These are phyloP conservation scores for Umbellularia californica DNA, from an alignment of 164 flowering plant species.

Conservation along the genomic window DNA sequence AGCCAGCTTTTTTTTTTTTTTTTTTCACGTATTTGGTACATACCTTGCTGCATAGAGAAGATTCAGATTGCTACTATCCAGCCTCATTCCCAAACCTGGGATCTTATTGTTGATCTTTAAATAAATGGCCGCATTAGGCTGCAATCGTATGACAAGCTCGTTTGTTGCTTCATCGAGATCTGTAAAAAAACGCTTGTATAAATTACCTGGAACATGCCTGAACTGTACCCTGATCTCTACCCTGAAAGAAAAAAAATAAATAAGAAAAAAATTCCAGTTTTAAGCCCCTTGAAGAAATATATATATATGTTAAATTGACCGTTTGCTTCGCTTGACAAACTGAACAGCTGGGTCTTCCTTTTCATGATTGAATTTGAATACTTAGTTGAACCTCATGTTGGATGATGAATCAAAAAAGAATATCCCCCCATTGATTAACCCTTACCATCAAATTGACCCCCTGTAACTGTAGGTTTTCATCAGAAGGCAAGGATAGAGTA, in stretches of 20 bases:
- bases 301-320: background rate
- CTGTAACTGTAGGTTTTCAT: too few relatives aligned
- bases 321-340: background rate
- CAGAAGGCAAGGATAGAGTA: too few relatives aligned
- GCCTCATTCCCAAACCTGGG: conserved; percentile 86
- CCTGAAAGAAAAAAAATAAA: conserved; percentile 28
- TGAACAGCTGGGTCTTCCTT: background rate
- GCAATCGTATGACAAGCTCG: conserved; percentile 88
- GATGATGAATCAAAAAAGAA: background rate
- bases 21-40: background rate
- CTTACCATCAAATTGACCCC: background rate
- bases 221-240: conserved; percentile 94
- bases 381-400: background rate
- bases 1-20: background rate
- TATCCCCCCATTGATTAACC: background rate
- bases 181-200: conserved; percentile 66
- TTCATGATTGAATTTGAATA: background rate
- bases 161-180: conserved; percentile 85
- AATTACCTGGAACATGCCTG: conserved; percentile 89
- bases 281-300: too few relatives aligned
- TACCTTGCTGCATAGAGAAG: conserved; percentile 89
- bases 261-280: too few relatives aligned
- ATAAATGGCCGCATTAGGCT: conserved; percentile 95
- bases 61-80: conserved; percentile 82
- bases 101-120: conserved; percentile 93